These are phyloP conservation scores for Tranzscheliella williamsii DNA, from an alignment of 1,284 basidiomycete species.

Conservation along the genomic window DNA sequence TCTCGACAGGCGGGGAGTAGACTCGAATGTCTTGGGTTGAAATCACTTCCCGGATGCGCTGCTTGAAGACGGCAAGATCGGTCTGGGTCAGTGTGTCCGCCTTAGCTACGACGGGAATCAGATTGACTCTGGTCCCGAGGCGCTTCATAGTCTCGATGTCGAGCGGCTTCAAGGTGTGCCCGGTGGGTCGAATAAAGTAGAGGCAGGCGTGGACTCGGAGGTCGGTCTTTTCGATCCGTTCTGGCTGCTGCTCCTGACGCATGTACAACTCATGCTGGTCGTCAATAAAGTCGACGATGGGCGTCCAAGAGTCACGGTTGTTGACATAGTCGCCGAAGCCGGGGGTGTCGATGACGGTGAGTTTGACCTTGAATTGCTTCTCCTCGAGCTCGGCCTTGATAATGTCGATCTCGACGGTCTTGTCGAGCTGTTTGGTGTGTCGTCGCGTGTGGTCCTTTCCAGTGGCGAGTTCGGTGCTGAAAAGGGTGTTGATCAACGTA, in stretches of 20 bases:
- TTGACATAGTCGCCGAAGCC: constrained; percentile 99
- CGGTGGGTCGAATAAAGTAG: constrained; percentile 95
- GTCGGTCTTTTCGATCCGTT: constrained; percentile 89
- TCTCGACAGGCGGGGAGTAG: constrained; percentile 89
- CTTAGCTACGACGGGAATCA: constrained; percentile 96
- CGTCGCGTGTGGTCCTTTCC: constrained; percentile 87
- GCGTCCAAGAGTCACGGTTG: constrained; percentile 97
- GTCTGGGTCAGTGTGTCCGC: constrained; percentile 94
- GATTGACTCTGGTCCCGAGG: constrained; percentile 89
- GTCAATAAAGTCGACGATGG: constrained; percentile 98
- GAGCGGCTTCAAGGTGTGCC: constrained; percentile 95
- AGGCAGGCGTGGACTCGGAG: constrained; percentile 94
- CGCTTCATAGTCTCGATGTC: constrained; percentile 99
- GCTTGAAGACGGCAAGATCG: constrained; percentile 89
- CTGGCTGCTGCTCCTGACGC: constrained; percentile 98
- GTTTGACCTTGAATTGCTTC: constrained; percentile 98
- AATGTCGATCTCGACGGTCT: constrained; percentile 79
- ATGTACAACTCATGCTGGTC: constrained; percentile 99
- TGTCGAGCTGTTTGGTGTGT: constrained; percentile 96
- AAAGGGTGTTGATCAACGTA: constrained; percentile 89
- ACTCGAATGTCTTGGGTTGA: constrained; percentile 88
- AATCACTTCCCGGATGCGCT: constrained; percentile 88
- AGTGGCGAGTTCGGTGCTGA: constrained; percentile 92
- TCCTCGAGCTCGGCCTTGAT: constrained; percentile 82
- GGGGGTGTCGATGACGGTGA: constrained; percentile 97